Conservation (phyloP, 1,284 basidiomycete genomes). For the Amylostereum areolatum region DNA sequence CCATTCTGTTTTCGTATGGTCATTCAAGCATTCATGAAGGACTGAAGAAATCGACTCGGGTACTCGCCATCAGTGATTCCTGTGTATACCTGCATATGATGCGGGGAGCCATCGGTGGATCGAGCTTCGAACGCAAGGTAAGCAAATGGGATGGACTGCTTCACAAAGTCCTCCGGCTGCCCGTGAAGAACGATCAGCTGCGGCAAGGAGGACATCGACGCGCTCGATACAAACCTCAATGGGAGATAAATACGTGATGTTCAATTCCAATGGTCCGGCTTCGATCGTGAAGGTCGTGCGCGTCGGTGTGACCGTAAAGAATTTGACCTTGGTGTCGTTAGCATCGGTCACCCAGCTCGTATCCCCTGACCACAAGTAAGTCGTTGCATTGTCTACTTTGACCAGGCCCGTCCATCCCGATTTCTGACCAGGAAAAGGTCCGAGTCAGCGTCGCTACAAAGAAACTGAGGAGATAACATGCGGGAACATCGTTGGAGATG, state of each 20-base stretch:
- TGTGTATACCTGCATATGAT: conserved; percentile 13
- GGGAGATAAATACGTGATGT: conserved; percentile 11
- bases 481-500: no score
- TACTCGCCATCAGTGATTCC: conserved; percentile 11
- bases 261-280: conserved; percentile 8
- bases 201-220: neutral
- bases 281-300: conserved; percentile 9
- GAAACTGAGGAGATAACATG: no score
- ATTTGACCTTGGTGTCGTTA: conserved; percentile 3
- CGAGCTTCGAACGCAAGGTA: conserved; percentile 11
- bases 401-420: neutral
- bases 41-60: neutral
- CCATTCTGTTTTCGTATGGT: conserved; percentile 10
- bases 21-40: neutral
- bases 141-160: conserved; percentile 14
- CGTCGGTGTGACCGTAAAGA: conserved; percentile 7
- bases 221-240: conserved; percentile 10
- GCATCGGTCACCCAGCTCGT: neutral
- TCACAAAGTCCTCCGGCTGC: conserved; percentile 13
- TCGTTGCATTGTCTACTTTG: neutral
- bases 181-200: neutral
- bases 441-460: no score
- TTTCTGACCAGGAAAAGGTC: no score
- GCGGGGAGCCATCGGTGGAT: conserved; percentile 9
- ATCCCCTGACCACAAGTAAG: neutral